Conservation (phyloP, 1,284 basidiomycete species). For the Malassezia dermatis region DNA sequence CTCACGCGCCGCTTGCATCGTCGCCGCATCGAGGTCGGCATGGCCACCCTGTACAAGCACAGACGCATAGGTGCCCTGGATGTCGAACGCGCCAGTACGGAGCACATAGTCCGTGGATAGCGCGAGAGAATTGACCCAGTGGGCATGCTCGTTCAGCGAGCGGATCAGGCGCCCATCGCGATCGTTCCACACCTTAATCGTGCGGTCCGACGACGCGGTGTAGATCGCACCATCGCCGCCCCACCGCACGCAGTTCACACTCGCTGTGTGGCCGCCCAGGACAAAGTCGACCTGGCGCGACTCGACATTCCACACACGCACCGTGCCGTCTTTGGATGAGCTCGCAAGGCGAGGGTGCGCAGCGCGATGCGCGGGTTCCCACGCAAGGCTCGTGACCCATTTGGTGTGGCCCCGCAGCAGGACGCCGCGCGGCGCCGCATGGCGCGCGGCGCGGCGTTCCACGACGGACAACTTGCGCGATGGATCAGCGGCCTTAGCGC, state of each 20-base stretch:
- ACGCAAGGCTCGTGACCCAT: constrained; percentile 92
- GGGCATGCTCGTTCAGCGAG: constrained; percentile 83
- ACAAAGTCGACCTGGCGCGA: constrained; percentile 69
- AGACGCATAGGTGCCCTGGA: constrained; percentile 51
- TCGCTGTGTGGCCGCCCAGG: constrained; percentile 83
- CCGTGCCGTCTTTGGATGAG: constrained; percentile 89
- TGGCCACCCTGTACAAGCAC: neutral
- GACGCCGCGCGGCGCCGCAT: constrained; percentile 33
- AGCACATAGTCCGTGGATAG: constrained; percentile 90
- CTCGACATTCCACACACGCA: constrained; percentile 77
- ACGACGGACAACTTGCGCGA: constrained; percentile 30
- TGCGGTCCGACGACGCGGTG: constrained; percentile 85
- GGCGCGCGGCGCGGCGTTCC: constrained; percentile 32
- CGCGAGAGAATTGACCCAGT: constrained; percentile 95
- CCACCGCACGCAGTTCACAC: constrained; percentile 92
- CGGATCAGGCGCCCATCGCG: constrained; percentile 57
- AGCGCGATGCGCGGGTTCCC: constrained; percentile 75
- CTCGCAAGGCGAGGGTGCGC: constrained; percentile 64
- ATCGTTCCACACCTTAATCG: constrained; percentile 86
- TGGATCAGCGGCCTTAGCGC: constrained; percentile 13
- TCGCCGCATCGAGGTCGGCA: constrained; percentile 14
- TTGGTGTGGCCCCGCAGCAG: constrained; percentile 72
- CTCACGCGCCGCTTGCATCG: constrained; percentile 46
- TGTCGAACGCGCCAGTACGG: constrained; percentile 88
- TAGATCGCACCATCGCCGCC: constrained; percentile 59